Conservation (phyloP, 805 yeast species). For the Wickerhamiella sergipiensis region DNA sequence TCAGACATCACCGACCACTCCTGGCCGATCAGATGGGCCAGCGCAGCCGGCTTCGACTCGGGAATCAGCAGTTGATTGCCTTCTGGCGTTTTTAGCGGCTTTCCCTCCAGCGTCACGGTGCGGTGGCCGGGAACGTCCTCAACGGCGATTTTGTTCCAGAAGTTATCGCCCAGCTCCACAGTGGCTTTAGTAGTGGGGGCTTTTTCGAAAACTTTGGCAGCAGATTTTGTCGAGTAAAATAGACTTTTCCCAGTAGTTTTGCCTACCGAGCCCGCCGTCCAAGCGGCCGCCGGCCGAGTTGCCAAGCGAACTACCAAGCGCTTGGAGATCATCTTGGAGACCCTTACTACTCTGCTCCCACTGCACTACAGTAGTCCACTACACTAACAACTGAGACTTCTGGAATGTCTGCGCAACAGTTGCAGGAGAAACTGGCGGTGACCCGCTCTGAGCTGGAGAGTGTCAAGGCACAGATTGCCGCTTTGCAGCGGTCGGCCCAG, state of each 20-base stretch:
- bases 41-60: conserved; percentile 25
- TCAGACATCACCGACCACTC: conserved; percentile 73
- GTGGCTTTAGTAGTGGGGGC: not conserved
- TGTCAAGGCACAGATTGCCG: conserved; percentile 38
- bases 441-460: conserved; percentile 46
- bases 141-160: conserved; percentile 66
- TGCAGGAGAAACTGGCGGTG: conserved; percentile 49
- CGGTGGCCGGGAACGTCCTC: conserved; percentile 25
- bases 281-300: too few relatives aligned
- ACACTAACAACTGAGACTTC: too few relatives aligned
- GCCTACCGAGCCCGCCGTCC: not conserved
- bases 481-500: conserved; percentile 36
- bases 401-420: conserved; percentile 27
- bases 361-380: too few relatives aligned
- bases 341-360: too few relatives aligned
- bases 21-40: conserved; percentile 66
- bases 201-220: not conserved
- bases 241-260: too few relatives aligned
- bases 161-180: conserved; percentile 29
- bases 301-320: too few relatives aligned
- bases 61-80: conserved; percentile 65
- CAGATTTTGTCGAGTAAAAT: not conserved
- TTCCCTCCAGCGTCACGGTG: conserved; percentile 55
- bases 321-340: too few relatives aligned
- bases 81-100: conserved; percentile 70